These are phyloP conservation scores for Rosa persica DNA, from an alignment of 306 rosid genomes.

Conservation along the genomic window DNA sequence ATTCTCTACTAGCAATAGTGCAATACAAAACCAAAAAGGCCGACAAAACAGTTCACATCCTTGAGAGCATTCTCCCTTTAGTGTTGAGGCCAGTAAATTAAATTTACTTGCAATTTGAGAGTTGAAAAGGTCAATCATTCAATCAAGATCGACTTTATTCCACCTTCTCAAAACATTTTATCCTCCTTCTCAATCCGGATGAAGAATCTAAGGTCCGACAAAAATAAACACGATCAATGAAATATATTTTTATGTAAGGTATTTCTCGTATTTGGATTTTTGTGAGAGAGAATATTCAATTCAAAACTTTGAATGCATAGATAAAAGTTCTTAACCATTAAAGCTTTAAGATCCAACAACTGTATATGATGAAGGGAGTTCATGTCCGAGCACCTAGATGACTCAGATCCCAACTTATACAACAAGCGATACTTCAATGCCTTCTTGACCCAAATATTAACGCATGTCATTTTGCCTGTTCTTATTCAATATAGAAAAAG, in stretches of 20 bases:
- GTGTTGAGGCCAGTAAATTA: not conserved
- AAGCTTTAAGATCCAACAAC: not conserved
- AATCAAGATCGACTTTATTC: not conserved
- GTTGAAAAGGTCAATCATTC: not conserved
- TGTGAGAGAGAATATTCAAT: not conserved
- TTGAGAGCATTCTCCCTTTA: not conserved
- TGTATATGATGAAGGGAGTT: not conserved
- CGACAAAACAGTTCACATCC: slow-evolving; percentile 11
- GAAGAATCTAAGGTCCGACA: not conserved
- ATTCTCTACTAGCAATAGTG: not conserved
- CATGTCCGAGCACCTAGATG: not conserved
- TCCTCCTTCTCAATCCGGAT: not conserved
- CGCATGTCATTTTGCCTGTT: not conserved
- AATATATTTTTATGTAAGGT: not conserved
- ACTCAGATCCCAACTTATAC: not conserved
- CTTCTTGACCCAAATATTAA: not conserved
- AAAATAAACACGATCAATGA: not conserved
- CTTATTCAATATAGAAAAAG: not conserved
- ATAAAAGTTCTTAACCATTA: not conserved
- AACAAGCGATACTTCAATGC: not conserved
- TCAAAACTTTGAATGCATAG: not conserved
- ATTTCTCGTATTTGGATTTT: not conserved
- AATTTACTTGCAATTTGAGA: not conserved
- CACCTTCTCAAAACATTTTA: not conserved
- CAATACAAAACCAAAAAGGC: slow-evolving; percentile 6